phyloP scores from a whole-genome alignment of 768 basidiomycete genomes.

The Termitomyces sp. region DNA sequence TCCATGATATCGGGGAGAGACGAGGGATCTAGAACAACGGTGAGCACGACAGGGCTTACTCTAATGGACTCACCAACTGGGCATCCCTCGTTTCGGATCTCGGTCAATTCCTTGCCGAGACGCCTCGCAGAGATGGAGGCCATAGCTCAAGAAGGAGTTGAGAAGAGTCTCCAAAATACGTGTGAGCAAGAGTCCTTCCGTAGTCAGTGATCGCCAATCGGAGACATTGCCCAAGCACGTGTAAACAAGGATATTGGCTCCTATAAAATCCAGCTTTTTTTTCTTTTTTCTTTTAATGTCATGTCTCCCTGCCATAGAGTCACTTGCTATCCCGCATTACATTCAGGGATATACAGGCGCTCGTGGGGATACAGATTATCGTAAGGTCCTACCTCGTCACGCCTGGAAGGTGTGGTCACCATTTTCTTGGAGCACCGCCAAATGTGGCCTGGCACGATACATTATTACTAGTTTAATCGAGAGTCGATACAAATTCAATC shows the following conservation, averaged over 20 bases:
- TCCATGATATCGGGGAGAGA: neutral
- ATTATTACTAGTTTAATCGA: conserved; percentile 5
- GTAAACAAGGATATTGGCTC: conserved; percentile 2
- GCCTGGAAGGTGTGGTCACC: conserved; percentile 14
- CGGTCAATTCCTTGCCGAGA: conserved; percentile 65
- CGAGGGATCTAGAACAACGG: neutral
- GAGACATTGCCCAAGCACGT: conserved; percentile 6
- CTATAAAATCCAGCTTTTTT: conserved; percentile 19
- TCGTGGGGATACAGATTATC: conserved; percentile 60
- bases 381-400: conserved; percentile 21
- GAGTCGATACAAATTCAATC: neutral
- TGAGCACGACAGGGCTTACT: neutral
- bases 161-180: neutral
- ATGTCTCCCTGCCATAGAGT: conserved; percentile 64
- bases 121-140: conserved; percentile 58
- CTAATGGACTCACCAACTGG: conserved; percentile 46
- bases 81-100: conserved; percentile 61
- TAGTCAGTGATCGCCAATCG: neutral
- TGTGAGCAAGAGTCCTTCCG: neutral
- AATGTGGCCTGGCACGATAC: conserved; percentile 24
- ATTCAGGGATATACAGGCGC: conserved; percentile 52
- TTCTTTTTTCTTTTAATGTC: conserved; percentile 25
- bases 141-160: conserved; percentile 35
- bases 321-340: conserved; percentile 47
- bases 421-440: conserved; percentile 17